phyloP scores from a whole-genome alignment of 2,329 filamentous ascomycete genomes.

The Fusarium lateritium region DNA sequence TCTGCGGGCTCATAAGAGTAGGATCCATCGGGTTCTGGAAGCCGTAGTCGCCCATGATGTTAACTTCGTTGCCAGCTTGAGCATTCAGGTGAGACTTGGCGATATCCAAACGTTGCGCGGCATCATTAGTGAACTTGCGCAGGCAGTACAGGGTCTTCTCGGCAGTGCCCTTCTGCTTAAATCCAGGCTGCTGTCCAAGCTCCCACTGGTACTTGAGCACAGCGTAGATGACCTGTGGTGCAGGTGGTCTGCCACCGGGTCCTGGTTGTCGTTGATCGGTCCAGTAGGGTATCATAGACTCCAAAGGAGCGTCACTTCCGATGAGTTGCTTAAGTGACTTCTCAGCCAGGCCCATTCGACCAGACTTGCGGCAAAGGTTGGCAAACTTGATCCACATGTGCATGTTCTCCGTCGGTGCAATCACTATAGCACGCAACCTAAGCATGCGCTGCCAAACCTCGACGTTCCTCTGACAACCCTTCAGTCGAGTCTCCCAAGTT shows the following conservation, averaged over 20 bases:
- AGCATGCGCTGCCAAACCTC: slow-evolving; percentile 99
- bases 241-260: slow-evolving; percentile 64
- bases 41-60: slow-evolving; percentile 63
- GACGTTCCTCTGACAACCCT: slow-evolving; percentile 96
- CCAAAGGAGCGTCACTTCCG: slow-evolving; percentile 75
- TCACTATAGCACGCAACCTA: slow-evolving; percentile 91
- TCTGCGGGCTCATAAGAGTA: slow-evolving; percentile 63
- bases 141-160: slow-evolving; percentile 72
- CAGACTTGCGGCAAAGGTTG: slow-evolving; percentile 96
- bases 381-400: slow-evolving; percentile 99
- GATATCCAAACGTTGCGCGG: slow-evolving; percentile 68
- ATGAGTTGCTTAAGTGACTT: slow-evolving; percentile 95
- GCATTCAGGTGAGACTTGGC: slow-evolving; percentile 66
- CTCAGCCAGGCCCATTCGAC: slow-evolving; percentile 93
- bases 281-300: slow-evolving; percentile 74
- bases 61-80: slow-evolving; percentile 63
- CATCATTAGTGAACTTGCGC: slow-evolving; percentile 72
- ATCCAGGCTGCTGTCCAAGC: slow-evolving; percentile 74
- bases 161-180: slow-evolving; percentile 61
- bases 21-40: slow-evolving; percentile 65
- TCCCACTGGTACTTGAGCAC: slow-evolving; percentile 98
- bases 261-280: slow-evolving; percentile 51
- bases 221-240: slow-evolving; percentile 92
- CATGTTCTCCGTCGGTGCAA: slow-evolving; percentile 92
- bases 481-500: slow-evolving; percentile 95